Conservation (phyloP, 495 filamentous ascomycete genomes). For the Penicillium daleae region DNA sequence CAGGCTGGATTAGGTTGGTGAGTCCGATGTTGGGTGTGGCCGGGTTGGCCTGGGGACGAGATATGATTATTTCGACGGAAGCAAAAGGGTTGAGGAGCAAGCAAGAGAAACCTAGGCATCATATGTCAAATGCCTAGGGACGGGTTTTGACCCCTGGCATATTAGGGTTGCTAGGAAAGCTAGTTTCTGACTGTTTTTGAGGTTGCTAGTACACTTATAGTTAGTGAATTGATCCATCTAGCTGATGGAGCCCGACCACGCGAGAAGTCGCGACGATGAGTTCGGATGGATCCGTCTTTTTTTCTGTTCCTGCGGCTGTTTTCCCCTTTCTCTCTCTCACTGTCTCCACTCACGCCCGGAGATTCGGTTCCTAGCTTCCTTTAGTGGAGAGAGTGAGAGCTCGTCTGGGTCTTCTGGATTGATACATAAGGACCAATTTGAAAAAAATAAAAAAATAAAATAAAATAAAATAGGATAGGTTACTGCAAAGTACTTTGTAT, state of each 20-base stretch:
- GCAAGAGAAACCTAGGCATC: constrained; percentile 29
- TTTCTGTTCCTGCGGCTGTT: constrained; percentile 37
- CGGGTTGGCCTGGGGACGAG: constrained; percentile 19
- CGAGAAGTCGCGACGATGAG: constrained; percentile 23
- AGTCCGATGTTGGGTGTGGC: not conserved
- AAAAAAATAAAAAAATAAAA: not conserved
- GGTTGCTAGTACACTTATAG: constrained; percentile 7
- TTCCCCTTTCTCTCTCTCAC: constrained; percentile 12
- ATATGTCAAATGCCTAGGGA: constrained; percentile 24
- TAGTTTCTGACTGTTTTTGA: constrained; percentile 3
- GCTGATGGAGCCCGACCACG: constrained; percentile 35
- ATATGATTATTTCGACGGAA: not conserved
- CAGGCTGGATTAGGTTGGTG: not conserved
- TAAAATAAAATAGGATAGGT: not conserved
- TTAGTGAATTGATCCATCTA: constrained; percentile 14
- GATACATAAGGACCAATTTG: constrained; percentile 8
- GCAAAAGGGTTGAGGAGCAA: too few species aligned
- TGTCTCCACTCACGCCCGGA: constrained; percentile 32
- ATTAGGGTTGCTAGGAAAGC: constrained; percentile 14
- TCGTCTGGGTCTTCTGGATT: constrained; percentile 10
- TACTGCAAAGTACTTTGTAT: constrained; percentile 17
- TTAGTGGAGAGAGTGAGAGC: constrained; percentile 28
- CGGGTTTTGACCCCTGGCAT: constrained; percentile 10
- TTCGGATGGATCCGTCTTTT: constrained; percentile 35
- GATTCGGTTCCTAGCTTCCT: constrained; percentile 33